These are phyloP conservation scores for Helichrysum umbraculigerum DNA, from an alignment of 129 eudicot species.

Conservation along the genomic window DNA sequence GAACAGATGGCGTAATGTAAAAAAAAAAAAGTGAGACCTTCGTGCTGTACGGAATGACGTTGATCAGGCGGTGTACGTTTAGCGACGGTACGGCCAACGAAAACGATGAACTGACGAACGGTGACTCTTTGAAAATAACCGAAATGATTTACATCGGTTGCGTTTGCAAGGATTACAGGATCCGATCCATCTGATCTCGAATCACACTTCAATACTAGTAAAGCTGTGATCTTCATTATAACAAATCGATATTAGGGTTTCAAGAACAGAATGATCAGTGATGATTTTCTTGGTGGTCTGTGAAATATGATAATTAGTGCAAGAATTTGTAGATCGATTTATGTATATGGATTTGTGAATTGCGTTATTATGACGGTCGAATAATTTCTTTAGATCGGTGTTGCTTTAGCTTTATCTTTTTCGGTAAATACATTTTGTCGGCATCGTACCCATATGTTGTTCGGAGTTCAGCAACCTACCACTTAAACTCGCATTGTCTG, in stretches of 20 bases:
- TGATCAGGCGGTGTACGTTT: slow-evolving; percentile 78
- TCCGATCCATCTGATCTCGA: slow-evolving; percentile 57
- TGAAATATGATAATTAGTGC: background rate
- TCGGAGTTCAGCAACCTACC: no score
- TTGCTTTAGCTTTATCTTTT: slow-evolving; percentile 19
- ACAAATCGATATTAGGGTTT: background rate
- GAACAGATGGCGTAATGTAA: background rate
- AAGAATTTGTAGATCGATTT: slow-evolving; percentile 4
- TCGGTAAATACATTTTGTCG: no score
- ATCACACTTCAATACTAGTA: slow-evolving; percentile 58
- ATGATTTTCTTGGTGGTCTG: background rate
- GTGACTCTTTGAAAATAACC: slow-evolving; percentile 86
- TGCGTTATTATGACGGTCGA: slow-evolving; percentile 33
- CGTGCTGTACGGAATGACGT: slow-evolving; percentile 90
- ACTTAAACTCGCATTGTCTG: no score
- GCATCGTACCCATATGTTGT: no score
- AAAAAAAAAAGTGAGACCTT: slow-evolving; percentile 39
- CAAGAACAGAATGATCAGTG: background rate
- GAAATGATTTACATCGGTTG: slow-evolving; percentile 71
- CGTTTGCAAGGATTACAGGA: slow-evolving; percentile 76
- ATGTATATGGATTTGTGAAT: slow-evolving; percentile 8
- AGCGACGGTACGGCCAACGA: slow-evolving; percentile 84
- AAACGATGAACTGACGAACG: slow-evolving; percentile 30
- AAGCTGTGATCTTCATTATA: slow-evolving; percentile 88
- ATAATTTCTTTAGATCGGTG: background rate